Evolutionary conservation across 83 land plant genomes (phyloP).

Genomic region (Picea engelmannii): DNA sequence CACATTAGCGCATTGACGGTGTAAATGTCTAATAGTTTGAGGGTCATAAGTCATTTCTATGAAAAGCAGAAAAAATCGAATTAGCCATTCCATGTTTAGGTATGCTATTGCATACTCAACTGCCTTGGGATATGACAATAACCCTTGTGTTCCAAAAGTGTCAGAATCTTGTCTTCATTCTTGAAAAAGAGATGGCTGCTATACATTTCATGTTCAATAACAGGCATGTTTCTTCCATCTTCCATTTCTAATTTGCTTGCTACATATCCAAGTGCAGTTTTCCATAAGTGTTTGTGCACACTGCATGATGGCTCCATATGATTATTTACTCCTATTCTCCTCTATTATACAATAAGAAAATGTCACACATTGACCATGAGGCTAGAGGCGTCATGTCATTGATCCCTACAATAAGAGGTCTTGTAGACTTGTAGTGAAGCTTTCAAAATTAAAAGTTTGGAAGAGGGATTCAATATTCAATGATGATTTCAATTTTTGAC

Average conservation of each 20-base stretch:
- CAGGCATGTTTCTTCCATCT: neutral
- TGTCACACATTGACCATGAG: neutral
- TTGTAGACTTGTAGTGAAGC: neutral
- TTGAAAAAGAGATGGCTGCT: neutral
- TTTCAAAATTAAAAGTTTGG: neutral
- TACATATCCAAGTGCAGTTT: neutral
- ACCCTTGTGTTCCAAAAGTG: neutral
- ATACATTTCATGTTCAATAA: neutral
- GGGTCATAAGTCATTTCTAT: too few relatives aligned
- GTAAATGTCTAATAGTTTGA: too few relatives aligned
- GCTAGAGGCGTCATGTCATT: neutral
- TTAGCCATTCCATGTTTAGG: neutral
- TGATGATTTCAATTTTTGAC: neutral
- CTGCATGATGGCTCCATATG: neutral
- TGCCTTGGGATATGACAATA: neutral
- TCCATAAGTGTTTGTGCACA: too few relatives aligned
- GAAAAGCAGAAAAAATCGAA: neutral
- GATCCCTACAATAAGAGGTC: neutral
- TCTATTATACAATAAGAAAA: neutral
- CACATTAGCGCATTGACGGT: too few relatives aligned
- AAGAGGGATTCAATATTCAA: neutral
- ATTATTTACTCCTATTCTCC: neutral
- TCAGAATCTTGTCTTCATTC: conserved; percentile 1
- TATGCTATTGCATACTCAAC: neutral
- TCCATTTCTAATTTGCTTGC: neutral